These are phyloP conservation scores for Bruguiera sexangula DNA, from an alignment of 345 rosid species.

Conservation along the genomic window DNA sequence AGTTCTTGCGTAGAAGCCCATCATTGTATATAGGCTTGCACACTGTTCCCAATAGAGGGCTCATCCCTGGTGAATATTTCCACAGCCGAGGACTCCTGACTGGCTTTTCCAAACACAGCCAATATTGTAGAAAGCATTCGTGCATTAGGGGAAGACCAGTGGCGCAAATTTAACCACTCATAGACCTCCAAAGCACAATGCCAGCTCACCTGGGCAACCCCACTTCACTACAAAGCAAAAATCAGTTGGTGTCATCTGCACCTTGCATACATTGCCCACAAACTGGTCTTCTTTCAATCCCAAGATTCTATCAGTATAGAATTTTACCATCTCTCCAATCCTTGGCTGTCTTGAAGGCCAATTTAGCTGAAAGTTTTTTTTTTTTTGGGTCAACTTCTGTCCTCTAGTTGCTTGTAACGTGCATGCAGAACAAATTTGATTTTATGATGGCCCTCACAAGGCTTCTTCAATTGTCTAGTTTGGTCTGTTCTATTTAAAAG, in stretches of 20 bases:
- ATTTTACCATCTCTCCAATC: constrained; percentile 80
- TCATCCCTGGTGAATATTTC: constrained; percentile 69
- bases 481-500: too few species aligned
- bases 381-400: too few species aligned
- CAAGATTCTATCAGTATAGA: constrained; percentile 58
- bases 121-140: constrained; percentile 81
- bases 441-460: too few species aligned
- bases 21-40: constrained; percentile 90
- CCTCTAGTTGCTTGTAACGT: too few species aligned
- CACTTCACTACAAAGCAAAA: constrained; percentile 78
- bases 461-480: too few species aligned
- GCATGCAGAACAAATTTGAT: too few species aligned
- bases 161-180: constrained; percentile 84
- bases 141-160: constrained; percentile 75
- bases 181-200: constrained; percentile 82
- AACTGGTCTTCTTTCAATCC: constrained; percentile 49
- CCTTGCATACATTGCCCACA: constrained; percentile 67
- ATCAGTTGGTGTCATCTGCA: constrained; percentile 92
- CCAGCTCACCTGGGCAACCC: constrained; percentile 75
- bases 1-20: constrained; percentile 79
- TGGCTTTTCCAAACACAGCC: constrained; percentile 78
- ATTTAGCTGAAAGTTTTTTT: constrained; percentile 15
- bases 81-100: constrained; percentile 63
- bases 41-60: constrained; percentile 55
- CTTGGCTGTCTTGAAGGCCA: constrained; percentile 76